A percentile compares a stretch with the other conserved stretches of the same genome.
Evolutionary conservation across 495 filamentous ascomycete genomes (phyloP).

Genomic region (Aspergillus panamensis): DNA sequence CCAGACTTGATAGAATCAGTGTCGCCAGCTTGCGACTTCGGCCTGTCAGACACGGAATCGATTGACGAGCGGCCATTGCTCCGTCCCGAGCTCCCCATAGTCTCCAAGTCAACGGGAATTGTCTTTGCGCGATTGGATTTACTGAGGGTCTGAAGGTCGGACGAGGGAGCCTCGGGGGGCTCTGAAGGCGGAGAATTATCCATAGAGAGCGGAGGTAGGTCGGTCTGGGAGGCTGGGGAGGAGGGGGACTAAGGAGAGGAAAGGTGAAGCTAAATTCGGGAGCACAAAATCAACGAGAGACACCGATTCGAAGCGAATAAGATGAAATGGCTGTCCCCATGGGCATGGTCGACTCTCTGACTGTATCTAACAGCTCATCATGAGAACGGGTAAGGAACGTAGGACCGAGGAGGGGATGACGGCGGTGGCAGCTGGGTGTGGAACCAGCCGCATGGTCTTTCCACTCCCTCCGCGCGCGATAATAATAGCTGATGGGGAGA

Average conservation of each 20-base stretch:
- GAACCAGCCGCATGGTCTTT: conserved; percentile 3
- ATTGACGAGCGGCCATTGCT: conserved; percentile 45
- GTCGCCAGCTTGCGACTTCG: conserved; percentile 42
- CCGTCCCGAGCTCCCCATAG: conserved; percentile 32
- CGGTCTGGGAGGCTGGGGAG: conserved; percentile 1
- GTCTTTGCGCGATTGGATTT: conserved; percentile 35
- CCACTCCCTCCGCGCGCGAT: not conserved
- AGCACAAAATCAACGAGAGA: not conserved
- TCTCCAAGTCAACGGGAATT: conserved; percentile 34
- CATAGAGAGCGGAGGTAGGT: conserved; percentile 21
- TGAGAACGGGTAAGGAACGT: not conserved
- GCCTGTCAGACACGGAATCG: conserved; percentile 42
- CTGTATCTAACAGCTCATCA: not conserved
- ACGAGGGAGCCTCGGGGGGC: conserved; percentile 21
- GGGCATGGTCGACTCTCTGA: not conserved
- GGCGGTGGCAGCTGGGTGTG: conserved; percentile 1
- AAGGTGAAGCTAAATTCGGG: not conserved
- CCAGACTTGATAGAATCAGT: conserved; percentile 37
- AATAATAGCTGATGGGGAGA: not conserved
- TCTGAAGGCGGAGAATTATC: conserved; percentile 27
- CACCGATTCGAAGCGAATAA: not conserved
- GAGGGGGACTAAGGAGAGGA: conserved; percentile 6
- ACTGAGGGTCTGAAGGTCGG: conserved; percentile 25
- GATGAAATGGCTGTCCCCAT: not conserved
- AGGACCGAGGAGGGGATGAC: not conserved